Conservation (phyloP, 345 rosid genomes). For the Citrus unshiu region DNA sequence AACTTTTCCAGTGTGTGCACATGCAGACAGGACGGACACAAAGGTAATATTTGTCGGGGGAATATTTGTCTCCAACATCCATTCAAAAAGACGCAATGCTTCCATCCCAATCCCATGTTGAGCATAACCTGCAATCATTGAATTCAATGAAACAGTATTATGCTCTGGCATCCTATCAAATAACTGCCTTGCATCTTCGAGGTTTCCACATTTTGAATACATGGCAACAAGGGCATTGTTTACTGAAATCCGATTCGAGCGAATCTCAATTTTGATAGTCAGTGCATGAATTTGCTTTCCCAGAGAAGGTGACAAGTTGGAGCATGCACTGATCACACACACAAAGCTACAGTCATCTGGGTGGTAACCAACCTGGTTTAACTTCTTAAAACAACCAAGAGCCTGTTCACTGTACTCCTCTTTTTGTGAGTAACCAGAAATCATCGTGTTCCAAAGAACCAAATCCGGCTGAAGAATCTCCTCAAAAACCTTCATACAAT, state of each 20-base stretch:
- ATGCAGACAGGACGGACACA: conserved; percentile 78
- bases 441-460: conserved; percentile 92
- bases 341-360: conserved; percentile 94
- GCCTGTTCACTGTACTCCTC: conserved; percentile 70
- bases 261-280: conserved; percentile 61
- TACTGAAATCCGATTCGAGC: conserved; percentile 61
- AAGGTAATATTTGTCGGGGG: conserved; percentile 74
- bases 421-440: conserved; percentile 70
- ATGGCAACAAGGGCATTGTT: conserved; percentile 63
- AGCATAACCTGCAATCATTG: conserved; percentile 81
- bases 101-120: conserved; percentile 67
- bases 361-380: conserved; percentile 56
- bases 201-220: conserved; percentile 79
- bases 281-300: conserved; percentile 84
- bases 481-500: conserved; percentile 58
- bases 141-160: conserved; percentile 64
- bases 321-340: conserved; percentile 73
- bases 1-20: conserved; percentile 79
- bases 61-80: conserved; percentile 54
- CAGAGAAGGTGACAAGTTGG: conserved; percentile 63
- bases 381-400: conserved; percentile 51
- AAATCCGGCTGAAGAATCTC: conserved; percentile 63
- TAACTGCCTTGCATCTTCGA: conserved; percentile 55
- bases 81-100: conserved; percentile 51
- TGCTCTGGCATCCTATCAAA: conserved; percentile 71